Percentiles rank a stretch among this genome's conserved stretches.
phyloP scores from a whole-genome alignment of 768 basidiomycete genomes.

The Psilocybe azurescens region DNA sequence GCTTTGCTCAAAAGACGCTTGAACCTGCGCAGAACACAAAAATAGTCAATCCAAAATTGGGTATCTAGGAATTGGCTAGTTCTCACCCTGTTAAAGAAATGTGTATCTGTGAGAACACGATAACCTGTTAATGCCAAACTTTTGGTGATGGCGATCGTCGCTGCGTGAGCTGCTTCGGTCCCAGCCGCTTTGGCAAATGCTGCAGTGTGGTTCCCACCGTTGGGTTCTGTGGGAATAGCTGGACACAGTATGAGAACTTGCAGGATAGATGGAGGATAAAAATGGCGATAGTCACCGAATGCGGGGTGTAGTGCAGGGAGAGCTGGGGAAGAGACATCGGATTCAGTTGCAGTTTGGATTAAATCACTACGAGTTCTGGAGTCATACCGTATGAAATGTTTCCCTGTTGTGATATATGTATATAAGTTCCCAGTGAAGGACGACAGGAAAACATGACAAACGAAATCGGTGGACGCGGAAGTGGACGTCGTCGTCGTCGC shows the following conservation, averaged over 20 bases:
- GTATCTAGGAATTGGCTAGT: neutral
- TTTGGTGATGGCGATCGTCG: conserved; percentile 61
- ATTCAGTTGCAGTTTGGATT: neutral
- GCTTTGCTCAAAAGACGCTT: conserved; percentile 25
- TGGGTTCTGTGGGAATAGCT: conserved; percentile 76
- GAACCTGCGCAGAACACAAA: conserved; percentile 18
- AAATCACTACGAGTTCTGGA: neutral
- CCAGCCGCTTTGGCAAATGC: conserved; percentile 66
- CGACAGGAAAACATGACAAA: conserved; percentile 39
- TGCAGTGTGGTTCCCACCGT: conserved; percentile 80
- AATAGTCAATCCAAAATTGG: neutral
- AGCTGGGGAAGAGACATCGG: conserved; percentile 40
- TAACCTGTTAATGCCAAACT: conserved; percentile 68
- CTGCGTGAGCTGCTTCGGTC: conserved; percentile 64
- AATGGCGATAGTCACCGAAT: conserved; percentile 50
- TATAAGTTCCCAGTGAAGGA: conserved; percentile 5
- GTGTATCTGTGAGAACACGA: conserved; percentile 59
- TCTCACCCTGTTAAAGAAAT: conserved; percentile 61
- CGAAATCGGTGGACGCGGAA: conserved; percentile 80
- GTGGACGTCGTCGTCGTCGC: conserved; percentile 32
- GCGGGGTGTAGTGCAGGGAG: conserved; percentile 67
- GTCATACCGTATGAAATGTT: conserved; percentile 70
- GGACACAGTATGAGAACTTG: conserved; percentile 23
- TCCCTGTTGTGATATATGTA: conserved; percentile 49
- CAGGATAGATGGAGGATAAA: conserved; percentile 6